Evolutionary conservation across 2,329 filamentous ascomycete genomes (phyloP), one percentile per base, ranked within the genome.

Genomic region (Hymenoscyphus infarciens): DNA sequence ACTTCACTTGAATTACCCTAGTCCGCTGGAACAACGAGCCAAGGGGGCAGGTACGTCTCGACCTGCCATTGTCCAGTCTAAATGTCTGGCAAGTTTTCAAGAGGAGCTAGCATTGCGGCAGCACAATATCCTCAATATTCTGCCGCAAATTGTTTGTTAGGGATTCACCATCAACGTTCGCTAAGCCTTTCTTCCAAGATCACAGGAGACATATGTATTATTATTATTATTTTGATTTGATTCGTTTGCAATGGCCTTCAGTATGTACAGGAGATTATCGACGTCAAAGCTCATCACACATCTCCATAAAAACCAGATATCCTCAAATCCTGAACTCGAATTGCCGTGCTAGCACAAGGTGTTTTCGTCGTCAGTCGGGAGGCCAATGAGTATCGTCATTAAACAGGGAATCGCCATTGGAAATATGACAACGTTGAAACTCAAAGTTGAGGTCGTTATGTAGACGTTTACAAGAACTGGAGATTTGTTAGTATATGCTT

Each of bases 381-480:
- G 65, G 66, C 66, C 62, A 62, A 69, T 70, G 56, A 56, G 61
- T 66, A 67, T 68, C 63, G 63, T 63, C 61, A 70, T 69, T 69
- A 68, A 69, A 70, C 19, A 65, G 63, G 64, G 59, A 52, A 67
- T 3, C 66, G 69, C 68, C 68, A 66, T 63, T 65, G n/a, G n/a
- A 49, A 22, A 19, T 49, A 49, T 49, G 65, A 66, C 67, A 65
- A 62, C 35, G 61, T 60, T 61, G 68, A 66, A 31, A 53, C 63
- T 68, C 64, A 58, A 66, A 67, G 56, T 57, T 53, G 52, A 68
- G 61, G 56, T 59, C 33, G 49, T 35, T n/a, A 10, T 38, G 31
- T 11, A 61, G 31, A 63, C 61, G 63, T 62, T 73, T 71, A 74
- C 57, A 73, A 60, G 67, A 74, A 63, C 72, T 74, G 31, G 10